Percentiles rank a stretch among this genome's conserved stretches.
These are phyloP conservation scores for Ophiostoma populinum DNA, from an alignment of 2,329 filamentous ascomycete species.

Conservation along the genomic window DNA sequence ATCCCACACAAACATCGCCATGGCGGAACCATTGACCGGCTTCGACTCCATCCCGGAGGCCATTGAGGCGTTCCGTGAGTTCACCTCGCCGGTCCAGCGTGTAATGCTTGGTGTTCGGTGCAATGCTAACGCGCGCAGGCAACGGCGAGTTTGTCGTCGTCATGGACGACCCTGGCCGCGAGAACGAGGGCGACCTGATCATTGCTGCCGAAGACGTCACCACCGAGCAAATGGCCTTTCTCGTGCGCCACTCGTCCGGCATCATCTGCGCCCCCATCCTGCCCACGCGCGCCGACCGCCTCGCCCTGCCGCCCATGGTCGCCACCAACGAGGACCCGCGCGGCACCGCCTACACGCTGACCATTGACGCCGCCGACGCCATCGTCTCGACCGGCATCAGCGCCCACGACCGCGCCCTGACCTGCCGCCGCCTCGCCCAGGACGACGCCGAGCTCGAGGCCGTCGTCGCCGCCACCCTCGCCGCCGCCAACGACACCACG, in stretches of 20 bases:
- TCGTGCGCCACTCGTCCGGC: slow-evolving; percentile 81
- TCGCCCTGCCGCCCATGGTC: slow-evolving; percentile 85
- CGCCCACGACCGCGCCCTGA: slow-evolving; percentile 70
- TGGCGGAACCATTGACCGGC: slow-evolving; percentile 14
- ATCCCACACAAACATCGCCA: slow-evolving; percentile 24
- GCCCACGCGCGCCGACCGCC: slow-evolving; percentile 46
- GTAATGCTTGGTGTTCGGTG: slow-evolving; percentile 51
- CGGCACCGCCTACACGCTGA: slow-evolving; percentile 82
- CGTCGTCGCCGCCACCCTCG: background rate
- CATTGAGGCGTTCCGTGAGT: slow-evolving; percentile 46
- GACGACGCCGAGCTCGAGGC: slow-evolving; percentile 8
- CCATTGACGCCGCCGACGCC: slow-evolving; percentile 60
- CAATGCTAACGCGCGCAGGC: slow-evolving; percentile 15
- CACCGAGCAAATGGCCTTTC: slow-evolving; percentile 82
- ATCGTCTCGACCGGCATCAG: slow-evolving; percentile 77
- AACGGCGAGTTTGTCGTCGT: slow-evolving; percentile 71
- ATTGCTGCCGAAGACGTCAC: slow-evolving; percentile 78
- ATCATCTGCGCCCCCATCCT: slow-evolving; percentile 79
- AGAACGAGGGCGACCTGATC: slow-evolving; percentile 97
- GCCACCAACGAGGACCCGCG: slow-evolving; percentile 57
- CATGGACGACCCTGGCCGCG: slow-evolving; percentile 77
- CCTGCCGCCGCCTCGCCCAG: slow-evolving; percentile 56
- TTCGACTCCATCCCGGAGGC: slow-evolving; percentile 51
- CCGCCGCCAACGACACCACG: background rate
- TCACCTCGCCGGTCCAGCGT: too few relatives aligned